Evolutionary conservation across 495 filamentous ascomycete genomes (phyloP), one percentile per base, ranked within the genome.

Genomic region (Elasticomyces elasticus): DNA sequence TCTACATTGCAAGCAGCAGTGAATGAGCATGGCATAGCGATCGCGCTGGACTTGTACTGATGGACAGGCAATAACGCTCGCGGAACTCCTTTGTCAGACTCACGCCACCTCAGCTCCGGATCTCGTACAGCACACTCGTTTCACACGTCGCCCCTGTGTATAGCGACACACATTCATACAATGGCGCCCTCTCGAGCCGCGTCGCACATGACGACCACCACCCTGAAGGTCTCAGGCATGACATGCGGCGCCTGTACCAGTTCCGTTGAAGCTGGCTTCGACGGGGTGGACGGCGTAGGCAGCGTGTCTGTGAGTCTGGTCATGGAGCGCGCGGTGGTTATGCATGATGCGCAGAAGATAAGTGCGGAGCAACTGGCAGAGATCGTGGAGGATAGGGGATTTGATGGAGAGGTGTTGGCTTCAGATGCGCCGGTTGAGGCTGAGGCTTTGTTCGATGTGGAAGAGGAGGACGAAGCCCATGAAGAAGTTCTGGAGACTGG

Each of bases 221-320:
- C 87, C 4, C 71, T 96, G 50, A 85, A 79, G 66, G 85, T 94
- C 25, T 86, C 83, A 54, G 90, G 90, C 51, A 96, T 96, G 90
- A 96, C 90, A 63, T 94, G 90, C 69, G 88, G 88, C 58, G 83
- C 89, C 61, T 95, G 90, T 65, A 92, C 89, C 19, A 88, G 87
- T 17, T 80, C 89, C 7, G 81, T 95, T 58, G 89, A 95, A 75
- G 72, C 75, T 33, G 90, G 83, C 51, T 92, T 99, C 71, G 85
- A 83, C 59, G 77, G 76, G 28, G 76, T 94, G 17, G 78, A 86
- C 11, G 90, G 91, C 23, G 81, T 86, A 1, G 83, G 81, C 22
- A 86, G 76, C 44, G 89, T 95, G 27, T 92, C 89, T 0, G 85
- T 97, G 52, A 94, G 86, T 70, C 69, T 97, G 59, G 85, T 92